These are phyloP conservation scores for Podospora anserina DNA, from an alignment of 495 filamentous ascomycete species.

Conservation along the genomic window DNA sequence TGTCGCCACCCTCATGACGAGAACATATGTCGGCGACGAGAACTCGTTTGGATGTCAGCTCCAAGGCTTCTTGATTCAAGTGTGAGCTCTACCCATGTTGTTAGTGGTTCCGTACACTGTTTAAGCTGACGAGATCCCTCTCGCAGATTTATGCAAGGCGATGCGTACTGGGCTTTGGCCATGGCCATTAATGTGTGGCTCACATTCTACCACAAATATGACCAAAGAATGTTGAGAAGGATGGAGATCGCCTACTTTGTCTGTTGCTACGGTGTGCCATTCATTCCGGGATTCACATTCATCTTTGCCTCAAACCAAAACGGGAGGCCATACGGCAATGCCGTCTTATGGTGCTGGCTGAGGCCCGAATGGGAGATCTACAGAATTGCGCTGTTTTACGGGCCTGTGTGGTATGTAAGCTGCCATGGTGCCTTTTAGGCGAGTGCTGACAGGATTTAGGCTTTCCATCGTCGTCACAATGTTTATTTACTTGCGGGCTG, in stretches of 20 bases:
- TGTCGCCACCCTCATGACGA: constrained; percentile 71
- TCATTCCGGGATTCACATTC: constrained; percentile 66
- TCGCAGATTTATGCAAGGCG: constrained; percentile 70
- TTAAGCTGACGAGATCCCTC: no score
- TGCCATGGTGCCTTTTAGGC: background rate
- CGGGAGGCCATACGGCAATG: constrained; percentile 69
- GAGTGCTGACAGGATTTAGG: constrained; percentile 31
- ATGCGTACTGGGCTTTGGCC: constrained; percentile 75
- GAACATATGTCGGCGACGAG: constrained; percentile 48
- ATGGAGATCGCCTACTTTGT: constrained; percentile 72
- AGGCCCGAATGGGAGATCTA: constrained; percentile 62
- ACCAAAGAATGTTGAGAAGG: constrained; percentile 60
- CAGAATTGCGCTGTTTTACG: constrained; percentile 77
- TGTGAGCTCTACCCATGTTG: constrained; percentile 48
- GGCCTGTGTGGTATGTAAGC: constrained; percentile 64
- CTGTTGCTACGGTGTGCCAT: constrained; percentile 72
- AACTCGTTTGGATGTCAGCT: constrained; percentile 63
- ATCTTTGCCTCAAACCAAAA: constrained; percentile 56
- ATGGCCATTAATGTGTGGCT: constrained; percentile 90
- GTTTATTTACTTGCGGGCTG: constrained; percentile 69
- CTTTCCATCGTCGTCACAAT: constrained; percentile 66
- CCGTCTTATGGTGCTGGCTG: constrained; percentile 86
- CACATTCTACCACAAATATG: constrained; percentile 77
- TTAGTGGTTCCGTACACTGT: background rate
- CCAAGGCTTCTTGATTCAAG: constrained; percentile 69